Evolutionary conservation across 306 rosid species (phyloP).

Genomic region (Lathyrus tuberosus): DNA sequence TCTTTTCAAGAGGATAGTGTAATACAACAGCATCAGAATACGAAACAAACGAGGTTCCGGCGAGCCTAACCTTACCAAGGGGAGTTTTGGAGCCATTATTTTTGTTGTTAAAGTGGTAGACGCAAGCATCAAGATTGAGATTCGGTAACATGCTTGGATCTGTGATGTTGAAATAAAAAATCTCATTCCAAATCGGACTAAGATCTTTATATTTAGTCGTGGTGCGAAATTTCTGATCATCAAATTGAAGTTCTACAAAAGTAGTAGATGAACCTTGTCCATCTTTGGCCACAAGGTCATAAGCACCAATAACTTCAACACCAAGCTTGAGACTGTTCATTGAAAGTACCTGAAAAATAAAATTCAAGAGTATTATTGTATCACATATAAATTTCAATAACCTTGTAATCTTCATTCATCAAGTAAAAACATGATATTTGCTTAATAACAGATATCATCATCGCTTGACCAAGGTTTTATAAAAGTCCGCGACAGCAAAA

Average conservation of each 20-base stretch:
- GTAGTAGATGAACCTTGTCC: slow-evolving; percentile 70
- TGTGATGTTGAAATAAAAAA: slow-evolving; percentile 76
- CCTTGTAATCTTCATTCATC: background rate
- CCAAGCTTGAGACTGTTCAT: slow-evolving; percentile 82
- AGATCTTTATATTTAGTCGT: slow-evolving; percentile 70
- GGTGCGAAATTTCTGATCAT: slow-evolving; percentile 73
- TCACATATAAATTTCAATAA: slow-evolving; percentile 9
- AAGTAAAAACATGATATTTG: background rate
- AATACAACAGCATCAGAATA: slow-evolving; percentile 77
- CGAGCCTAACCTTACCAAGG: slow-evolving; percentile 76
- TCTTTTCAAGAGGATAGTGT: slow-evolving; percentile 88
- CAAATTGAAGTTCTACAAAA: slow-evolving; percentile 85
- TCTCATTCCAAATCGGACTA: slow-evolving; percentile 87
- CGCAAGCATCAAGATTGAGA: slow-evolving; percentile 66
- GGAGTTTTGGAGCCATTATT: slow-evolving; percentile 46
- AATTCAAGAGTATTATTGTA: slow-evolving; percentile 3
- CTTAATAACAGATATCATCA: background rate
- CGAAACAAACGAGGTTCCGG: slow-evolving; percentile 83
- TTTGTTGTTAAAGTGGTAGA: slow-evolving; percentile 54
- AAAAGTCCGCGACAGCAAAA: no score
- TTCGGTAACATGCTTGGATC: slow-evolving; percentile 61
- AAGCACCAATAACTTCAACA: slow-evolving; percentile 80
- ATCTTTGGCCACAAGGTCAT: slow-evolving; percentile 81
- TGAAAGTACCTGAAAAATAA: slow-evolving; percentile 41
- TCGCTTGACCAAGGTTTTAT: background rate